Conservation (phyloP, 331 rosid genomes). For the Quercus tomentella region DNA sequence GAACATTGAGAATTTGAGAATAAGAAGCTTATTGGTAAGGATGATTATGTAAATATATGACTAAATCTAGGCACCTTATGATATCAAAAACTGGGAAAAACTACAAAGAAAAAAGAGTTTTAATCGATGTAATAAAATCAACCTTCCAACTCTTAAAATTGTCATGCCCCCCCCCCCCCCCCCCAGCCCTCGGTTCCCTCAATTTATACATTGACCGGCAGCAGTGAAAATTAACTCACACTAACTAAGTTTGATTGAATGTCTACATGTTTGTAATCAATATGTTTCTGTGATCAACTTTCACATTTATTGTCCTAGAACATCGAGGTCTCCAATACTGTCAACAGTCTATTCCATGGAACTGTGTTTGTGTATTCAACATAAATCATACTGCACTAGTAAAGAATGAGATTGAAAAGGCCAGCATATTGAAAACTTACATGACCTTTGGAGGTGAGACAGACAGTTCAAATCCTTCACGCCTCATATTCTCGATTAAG, state of each 20-base stretch:
- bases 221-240: neutral
- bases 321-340: neutral
- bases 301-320: neutral
- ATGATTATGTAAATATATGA: neutral
- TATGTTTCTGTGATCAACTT: neutral
- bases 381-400: conserved; percentile 2
- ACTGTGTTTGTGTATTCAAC: neutral
- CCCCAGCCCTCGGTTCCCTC: too few relatives aligned
- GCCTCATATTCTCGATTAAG: conserved; percentile 95
- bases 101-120: neutral
- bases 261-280: neutral
- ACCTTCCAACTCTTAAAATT: neutral
- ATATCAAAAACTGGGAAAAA: neutral
- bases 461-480: conserved; percentile 93
- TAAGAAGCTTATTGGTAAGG: neutral
- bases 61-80: neutral
- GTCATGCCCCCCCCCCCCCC: neutral
- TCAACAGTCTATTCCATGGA: neutral
- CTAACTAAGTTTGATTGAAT: neutral
- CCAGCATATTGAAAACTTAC: conserved; percentile 51
- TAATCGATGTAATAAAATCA: neutral
- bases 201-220: too few relatives aligned
- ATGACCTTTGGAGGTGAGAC: conserved; percentile 97
- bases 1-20: conserved; percentile 14
- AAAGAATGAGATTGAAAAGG: conserved; percentile 1